Evolutionary conservation across 192 early-diverging fungal species (phyloP).

Genomic region (Backusella macrospora): DNA sequence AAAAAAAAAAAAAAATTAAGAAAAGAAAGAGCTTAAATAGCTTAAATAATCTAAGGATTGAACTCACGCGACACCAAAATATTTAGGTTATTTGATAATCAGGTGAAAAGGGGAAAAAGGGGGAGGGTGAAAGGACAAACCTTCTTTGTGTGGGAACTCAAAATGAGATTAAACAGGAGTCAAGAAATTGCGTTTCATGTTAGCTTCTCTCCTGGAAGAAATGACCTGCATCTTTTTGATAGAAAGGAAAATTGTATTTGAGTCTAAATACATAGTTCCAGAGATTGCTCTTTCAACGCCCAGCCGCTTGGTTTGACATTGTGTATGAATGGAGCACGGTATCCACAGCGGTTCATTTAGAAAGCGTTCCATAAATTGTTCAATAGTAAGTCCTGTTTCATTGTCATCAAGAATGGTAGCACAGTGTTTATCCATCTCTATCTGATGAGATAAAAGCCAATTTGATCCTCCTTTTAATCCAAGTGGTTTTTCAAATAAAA

Average conservation of each 20-base stretch:
- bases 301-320: not conserved
- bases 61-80: not conserved
- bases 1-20: slow-evolving; percentile 1
- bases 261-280: not conserved
- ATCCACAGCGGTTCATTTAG: not conserved
- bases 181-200: slow-evolving; percentile 33
- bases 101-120: not conserved
- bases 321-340: slow-evolving; percentile 3
- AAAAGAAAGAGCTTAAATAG: not conserved
- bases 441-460: not conserved
- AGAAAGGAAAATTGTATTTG: not conserved
- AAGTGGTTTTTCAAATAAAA: not conserved
- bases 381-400: not conserved
- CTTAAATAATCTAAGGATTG: not conserved
- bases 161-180: slow-evolving; percentile 2
- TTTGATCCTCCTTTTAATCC: not conserved
- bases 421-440: slow-evolving; percentile 7
- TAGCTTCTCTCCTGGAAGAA: slow-evolving; percentile 22
- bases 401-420: not conserved
- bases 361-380: not conserved
- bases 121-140: not conserved
- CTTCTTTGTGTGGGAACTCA: not conserved
- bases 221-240: slow-evolving; percentile 20
- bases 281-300: not conserved
- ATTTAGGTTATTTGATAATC: not conserved